Evolutionary conservation across 345 rosid genomes (phyloP).

Genomic region (Tarenaya hassleriana): DNA sequence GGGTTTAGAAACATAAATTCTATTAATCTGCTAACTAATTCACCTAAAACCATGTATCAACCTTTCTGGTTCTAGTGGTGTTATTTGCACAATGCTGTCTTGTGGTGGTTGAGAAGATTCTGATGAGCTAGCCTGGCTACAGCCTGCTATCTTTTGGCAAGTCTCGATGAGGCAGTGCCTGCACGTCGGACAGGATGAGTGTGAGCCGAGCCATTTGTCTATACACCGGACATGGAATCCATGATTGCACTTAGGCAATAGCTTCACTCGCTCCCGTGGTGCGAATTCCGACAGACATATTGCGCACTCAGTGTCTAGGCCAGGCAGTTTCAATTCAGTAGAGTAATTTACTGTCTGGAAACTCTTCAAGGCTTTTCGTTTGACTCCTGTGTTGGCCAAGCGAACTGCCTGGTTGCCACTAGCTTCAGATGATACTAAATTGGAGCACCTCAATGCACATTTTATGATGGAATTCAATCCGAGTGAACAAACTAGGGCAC

Average conservation of each 20-base stretch:
- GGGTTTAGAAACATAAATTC: slow-evolving; percentile 13
- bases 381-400: slow-evolving; percentile 66
- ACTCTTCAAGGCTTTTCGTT: slow-evolving; percentile 59
- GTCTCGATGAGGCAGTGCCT: slow-evolving; percentile 72
- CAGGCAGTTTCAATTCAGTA: slow-evolving; percentile 42
- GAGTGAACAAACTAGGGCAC: slow-evolving; percentile 77
- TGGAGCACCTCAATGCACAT: slow-evolving; percentile 58
- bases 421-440: slow-evolving; percentile 30
- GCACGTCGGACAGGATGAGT: slow-evolving; percentile 96
- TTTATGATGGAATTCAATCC: slow-evolving; percentile 66
- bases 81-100: slow-evolving; percentile 31
- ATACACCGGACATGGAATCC: slow-evolving; percentile 78
- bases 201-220: slow-evolving; percentile 84
- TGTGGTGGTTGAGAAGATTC: slow-evolving; percentile 29
- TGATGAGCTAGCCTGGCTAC: slow-evolving; percentile 37
- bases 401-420: slow-evolving; percentile 29
- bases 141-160: slow-evolving; percentile 68
- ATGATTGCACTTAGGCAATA: slow-evolving; percentile 78
- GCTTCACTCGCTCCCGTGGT: slow-evolving; percentile 54
- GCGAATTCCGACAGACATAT: slow-evolving; percentile 70
- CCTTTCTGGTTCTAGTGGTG: slow-evolving; percentile 56
- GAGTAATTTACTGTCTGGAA: slow-evolving; percentile 59
- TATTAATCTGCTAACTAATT: slow-evolving; percentile 26
- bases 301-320: slow-evolving; percentile 55
- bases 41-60: slow-evolving; percentile 38